Evolutionary conservation across 371 early-diverging fungal genomes (phyloP), one percentile per base, ranked within the genome.

Genomic region (Catenaria anguillulae): DNA sequence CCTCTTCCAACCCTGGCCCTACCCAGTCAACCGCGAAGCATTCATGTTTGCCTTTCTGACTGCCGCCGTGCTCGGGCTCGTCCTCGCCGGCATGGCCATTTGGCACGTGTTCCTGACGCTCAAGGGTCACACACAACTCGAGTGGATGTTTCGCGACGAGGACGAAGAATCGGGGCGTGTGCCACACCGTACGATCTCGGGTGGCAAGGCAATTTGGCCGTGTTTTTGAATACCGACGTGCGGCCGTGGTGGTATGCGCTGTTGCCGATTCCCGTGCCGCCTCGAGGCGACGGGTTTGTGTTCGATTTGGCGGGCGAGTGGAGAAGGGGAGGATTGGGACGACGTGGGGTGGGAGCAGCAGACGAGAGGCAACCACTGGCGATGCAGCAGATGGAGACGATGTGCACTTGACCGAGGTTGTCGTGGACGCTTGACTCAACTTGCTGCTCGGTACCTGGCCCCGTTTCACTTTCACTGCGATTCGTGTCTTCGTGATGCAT

Each of bases 361-460:
- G 37, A 37, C 37, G 37, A 37, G 37, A 37, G 13, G 37, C 37
- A 13, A 8, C 37, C 37, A 4, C 8, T 13, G 4, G 37, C 37
- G 37, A 4, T 13, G 37, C 37, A 13, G 37, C 13, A 4, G 37
- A 37, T n/a, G n/a, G n/a, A n/a, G n/a, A 13, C 37, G 37, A 37
- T 13, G 37, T 37, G 37, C 37, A 37, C 37, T 13, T 37, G 37
- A 8, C 37, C 37, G 37, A 37, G 23, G 72, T 46, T 50, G 71
- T 56, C 29, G 70, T 72, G n/a, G n/a, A n/a, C n/a, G n/a, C n/a
- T n/a, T n/a, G n/a, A n/a, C n/a, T n/a, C n/a, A n/a, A n/a, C n/a
- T n/a, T n/a, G n/a, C n/a, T n/a, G n/a, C n/a, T n/a, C n/a, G n/a
- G n/a, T n/a, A n/a, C n/a, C n/a, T n/a, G n/a, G n/a, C n/a, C n/a